Percentiles rank a stretch among this genome's conserved stretches.
Evolutionary conservation across 1,284 basidiomycete species (phyloP).

Genomic region (Albatrellus sp.): DNA sequence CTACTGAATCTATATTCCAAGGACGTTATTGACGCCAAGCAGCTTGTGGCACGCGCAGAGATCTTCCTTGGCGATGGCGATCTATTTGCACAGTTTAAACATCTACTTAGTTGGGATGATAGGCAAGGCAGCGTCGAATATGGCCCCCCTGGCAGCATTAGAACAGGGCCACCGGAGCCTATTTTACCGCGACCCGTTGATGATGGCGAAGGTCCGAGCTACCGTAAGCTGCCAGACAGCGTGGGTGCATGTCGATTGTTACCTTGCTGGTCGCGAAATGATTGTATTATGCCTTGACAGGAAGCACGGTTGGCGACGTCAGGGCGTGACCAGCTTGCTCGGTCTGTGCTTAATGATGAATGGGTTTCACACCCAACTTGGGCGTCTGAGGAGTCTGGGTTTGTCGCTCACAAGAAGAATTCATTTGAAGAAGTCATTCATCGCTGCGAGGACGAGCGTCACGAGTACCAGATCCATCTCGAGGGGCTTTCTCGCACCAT

Average conservation of each 20-base stretch:
- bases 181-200: constrained; percentile 59
- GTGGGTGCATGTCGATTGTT: constrained; percentile 34
- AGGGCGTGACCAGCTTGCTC: constrained; percentile 89
- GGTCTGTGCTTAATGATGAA: constrained; percentile 91
- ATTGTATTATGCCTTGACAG: constrained; percentile 27
- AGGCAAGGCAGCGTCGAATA: constrained; percentile 55
- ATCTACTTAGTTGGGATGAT: constrained; percentile 72
- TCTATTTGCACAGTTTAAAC: constrained; percentile 79
- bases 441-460: constrained; percentile 94
- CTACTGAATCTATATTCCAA: constrained; percentile 71
- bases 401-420: constrained; percentile 96
- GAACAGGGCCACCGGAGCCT: constrained; percentile 56
- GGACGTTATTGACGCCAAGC: constrained; percentile 82
- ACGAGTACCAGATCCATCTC: constrained; percentile 96
- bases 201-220: constrained; percentile 77
- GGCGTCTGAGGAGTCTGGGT: constrained; percentile 93
- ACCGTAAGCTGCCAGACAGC: constrained; percentile 79
- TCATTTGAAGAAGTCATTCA: constrained; percentile 93
- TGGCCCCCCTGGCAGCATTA: constrained; percentile 67
- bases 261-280: constrained; percentile 1
- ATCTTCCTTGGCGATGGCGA: constrained; percentile 77
- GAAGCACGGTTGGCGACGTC: constrained; percentile 89
- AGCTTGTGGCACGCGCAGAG: constrained; percentile 71
- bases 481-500: constrained; percentile 91
- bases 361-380: constrained; percentile 98